These are phyloP conservation scores for Nepenthes mirabilis DNA, from an alignment of 148 eudicot species.

Conservation along the genomic window DNA sequence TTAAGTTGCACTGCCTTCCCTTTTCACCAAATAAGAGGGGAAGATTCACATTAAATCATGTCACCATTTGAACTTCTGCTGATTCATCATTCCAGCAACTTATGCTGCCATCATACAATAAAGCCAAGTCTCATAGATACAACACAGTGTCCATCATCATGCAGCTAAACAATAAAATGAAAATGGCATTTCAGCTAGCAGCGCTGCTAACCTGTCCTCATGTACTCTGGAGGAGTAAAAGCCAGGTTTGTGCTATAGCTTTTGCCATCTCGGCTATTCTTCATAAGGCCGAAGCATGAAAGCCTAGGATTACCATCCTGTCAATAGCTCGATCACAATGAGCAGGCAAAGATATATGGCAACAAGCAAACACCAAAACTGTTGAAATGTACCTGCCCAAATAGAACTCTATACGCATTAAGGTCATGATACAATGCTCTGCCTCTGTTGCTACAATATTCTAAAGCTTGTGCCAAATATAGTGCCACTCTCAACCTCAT, in stretches of 20 bases:
- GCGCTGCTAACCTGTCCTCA: slow-evolving; percentile 57
- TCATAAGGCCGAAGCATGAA: slow-evolving; percentile 89
- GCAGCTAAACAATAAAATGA: not conserved
- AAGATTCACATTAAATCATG: no score
- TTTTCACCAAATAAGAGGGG: no score
- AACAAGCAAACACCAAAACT: not conserved
- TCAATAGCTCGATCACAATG: slow-evolving; percentile 16
- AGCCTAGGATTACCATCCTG: slow-evolving; percentile 93
- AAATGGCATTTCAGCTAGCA: not conserved
- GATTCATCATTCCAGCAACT: no score
- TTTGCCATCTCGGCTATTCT: slow-evolving; percentile 88
- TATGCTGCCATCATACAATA: not conserved
- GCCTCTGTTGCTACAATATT: slow-evolving; percentile 74
- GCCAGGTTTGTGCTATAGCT: slow-evolving; percentile 87
- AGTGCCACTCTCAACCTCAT: slow-evolving; percentile 76
- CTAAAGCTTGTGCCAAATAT: slow-evolving; percentile 80
- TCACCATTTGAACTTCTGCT: no score
- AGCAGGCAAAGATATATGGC: slow-evolving; percentile 1
- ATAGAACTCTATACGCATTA: slow-evolving; percentile 70
- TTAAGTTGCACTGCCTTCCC: no score
- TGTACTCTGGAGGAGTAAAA: slow-evolving; percentile 88
- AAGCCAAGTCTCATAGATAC: not conserved
- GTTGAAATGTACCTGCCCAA: slow-evolving; percentile 45
- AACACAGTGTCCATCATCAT: not conserved
- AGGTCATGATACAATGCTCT: slow-evolving; percentile 81